These are phyloP conservation scores for Wickerhamomyces hampshirensis DNA, from an alignment of 805 yeast species.

Conservation along the genomic window DNA sequence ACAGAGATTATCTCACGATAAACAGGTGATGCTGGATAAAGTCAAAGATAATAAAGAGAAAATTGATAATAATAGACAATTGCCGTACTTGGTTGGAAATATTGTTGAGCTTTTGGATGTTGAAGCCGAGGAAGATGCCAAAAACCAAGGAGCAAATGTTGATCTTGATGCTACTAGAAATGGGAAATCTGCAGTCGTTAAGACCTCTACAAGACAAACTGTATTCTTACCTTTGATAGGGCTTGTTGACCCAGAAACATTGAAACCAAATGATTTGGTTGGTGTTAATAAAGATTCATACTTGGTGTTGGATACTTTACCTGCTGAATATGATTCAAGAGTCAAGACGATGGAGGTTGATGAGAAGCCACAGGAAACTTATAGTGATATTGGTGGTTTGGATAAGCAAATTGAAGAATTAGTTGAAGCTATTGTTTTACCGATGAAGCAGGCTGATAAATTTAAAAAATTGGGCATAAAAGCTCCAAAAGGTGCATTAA, in stretches of 20 bases:
- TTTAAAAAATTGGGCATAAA: conserved; percentile 91
- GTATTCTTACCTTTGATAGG: conserved; percentile 95
- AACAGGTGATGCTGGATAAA: conserved; percentile 86
- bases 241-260: conserved; percentile 81
- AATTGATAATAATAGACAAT: conserved; percentile 89
- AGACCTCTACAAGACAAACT: conserved; percentile 96
- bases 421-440: conserved; percentile 96
- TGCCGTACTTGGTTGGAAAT: conserved; percentile 95
- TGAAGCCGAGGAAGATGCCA: conserved; percentile 77
- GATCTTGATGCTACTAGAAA: conserved; percentile 86
- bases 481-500: conserved; percentile 96
- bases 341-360: conserved; percentile 99
- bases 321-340: conserved; percentile 95
- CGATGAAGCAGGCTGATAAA: conserved; percentile 97
- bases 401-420: conserved; percentile 98
- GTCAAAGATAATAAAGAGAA: conserved; percentile 95
- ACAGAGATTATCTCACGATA: conserved; percentile 87
- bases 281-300: conserved; percentile 98
- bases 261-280: conserved; percentile 95
- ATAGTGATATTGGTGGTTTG: conserved; percentile 95
- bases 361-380: conserved; percentile 96
- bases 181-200: conserved; percentile 97
- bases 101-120: conserved; percentile 92
- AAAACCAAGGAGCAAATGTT: conserved; percentile 87
- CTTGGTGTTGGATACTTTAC: conserved; percentile 86